phyloP scores from a whole-genome alignment of 371 early-diverging fungal genomes.

The Rhizopus sp. region DNA sequence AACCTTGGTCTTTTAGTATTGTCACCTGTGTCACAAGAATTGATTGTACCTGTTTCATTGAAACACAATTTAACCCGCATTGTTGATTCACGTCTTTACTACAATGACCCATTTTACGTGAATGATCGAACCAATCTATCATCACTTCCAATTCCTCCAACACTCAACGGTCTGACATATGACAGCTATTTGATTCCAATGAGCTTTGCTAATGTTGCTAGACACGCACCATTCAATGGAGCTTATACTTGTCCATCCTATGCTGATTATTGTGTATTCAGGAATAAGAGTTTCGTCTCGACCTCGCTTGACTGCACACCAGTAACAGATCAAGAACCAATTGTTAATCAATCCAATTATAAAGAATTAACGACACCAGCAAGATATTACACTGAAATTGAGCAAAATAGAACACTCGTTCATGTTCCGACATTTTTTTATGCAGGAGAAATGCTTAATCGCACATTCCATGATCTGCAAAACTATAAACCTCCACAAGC shows the following conservation, averaged over 20 bases:
- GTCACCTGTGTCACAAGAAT: conserved; percentile 25
- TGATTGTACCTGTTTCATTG: conserved; percentile 5
- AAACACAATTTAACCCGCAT: background rate
- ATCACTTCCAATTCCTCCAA: background rate
- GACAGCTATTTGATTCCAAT: conserved; percentile 9
- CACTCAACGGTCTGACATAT: conserved; percentile 7
- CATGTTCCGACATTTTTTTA: conserved; percentile 21
- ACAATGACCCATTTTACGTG: background rate
- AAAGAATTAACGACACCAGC: background rate
- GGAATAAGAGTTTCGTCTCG: conserved; percentile 9
- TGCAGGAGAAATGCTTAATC: conserved; percentile 25
- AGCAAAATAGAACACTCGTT: background rate
- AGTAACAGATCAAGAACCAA: conserved; percentile 12
- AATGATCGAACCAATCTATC: conserved; percentile 3
- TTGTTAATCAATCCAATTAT: conserved; percentile 11
- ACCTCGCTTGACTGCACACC: conserved; percentile 10
- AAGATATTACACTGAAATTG: background rate
- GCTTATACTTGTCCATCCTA: conserved; percentile 7
- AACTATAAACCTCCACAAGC: conserved; percentile 9
- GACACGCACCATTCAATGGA: background rate
- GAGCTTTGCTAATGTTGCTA: conserved; percentile 16
- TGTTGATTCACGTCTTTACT: background rate
- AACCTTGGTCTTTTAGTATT: conserved; percentile 28
- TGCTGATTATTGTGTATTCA: conserved; percentile 5
- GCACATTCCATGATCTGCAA: conserved; percentile 25